Evolutionary conservation across 2,329 filamentous ascomycete species (phyloP).

Genomic region (Penicillium sp.): DNA sequence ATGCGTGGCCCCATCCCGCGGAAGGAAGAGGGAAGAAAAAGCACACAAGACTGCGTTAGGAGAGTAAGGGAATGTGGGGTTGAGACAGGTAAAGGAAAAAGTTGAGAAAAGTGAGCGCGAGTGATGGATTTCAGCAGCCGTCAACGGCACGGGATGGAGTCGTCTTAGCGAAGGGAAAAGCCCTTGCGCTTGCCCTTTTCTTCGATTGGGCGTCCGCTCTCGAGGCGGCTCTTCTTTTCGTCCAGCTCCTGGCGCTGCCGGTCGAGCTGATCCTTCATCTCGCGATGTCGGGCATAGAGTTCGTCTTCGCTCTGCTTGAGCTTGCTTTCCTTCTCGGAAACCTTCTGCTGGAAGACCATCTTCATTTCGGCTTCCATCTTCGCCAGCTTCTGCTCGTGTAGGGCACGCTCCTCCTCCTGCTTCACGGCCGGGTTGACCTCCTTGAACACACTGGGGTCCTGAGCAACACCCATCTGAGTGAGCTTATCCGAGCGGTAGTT

Average conservation of each 20-base stretch:
- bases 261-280: slow-evolving; percentile 99
- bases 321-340: slow-evolving; percentile 98
- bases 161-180: slow-evolving; percentile 85
- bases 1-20: slow-evolving; percentile 26
- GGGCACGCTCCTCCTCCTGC: slow-evolving; percentile 95
- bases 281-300: slow-evolving; percentile 92
- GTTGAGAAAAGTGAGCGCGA: slow-evolving; percentile 15
- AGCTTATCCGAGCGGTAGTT: slow-evolving; percentile 99
- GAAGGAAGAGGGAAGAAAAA: slow-evolving; percentile 14
- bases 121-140: slow-evolving; percentile 14
- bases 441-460: slow-evolving; percentile 99
- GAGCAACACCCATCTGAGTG: slow-evolving; percentile 94
- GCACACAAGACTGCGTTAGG: slow-evolving; percentile 16
- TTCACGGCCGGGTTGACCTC: slow-evolving; percentile 99
- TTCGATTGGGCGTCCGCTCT: slow-evolving; percentile 91
- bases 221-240: slow-evolving; percentile 94
- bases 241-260: slow-evolving; percentile 91
- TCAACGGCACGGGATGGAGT: slow-evolving; percentile 18
- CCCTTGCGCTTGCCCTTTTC: slow-evolving; percentile 99
- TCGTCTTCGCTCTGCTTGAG: slow-evolving; percentile 99
- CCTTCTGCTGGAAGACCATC: slow-evolving; percentile 99
- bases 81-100: slow-evolving; percentile 18
- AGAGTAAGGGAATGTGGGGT: slow-evolving; percentile 22
- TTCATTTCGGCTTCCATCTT: slow-evolving; percentile 99
- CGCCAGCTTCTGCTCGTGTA: slow-evolving; percentile 99